phyloP scores from a whole-genome alignment of 306 rosid species.

The Pterocarpus santalinus region DNA sequence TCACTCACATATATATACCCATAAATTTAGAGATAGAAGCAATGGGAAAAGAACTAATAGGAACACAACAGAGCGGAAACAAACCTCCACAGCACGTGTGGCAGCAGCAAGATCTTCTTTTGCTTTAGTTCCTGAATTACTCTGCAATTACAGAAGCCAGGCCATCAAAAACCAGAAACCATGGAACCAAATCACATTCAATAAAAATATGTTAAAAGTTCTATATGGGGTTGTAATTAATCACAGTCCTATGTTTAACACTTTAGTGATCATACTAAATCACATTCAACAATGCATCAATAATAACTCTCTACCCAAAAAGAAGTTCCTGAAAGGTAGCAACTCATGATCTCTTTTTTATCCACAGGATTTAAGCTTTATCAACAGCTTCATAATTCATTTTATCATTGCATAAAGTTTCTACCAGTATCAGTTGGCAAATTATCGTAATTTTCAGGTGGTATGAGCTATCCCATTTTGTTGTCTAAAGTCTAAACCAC shows the following conservation, averaged over 20 bases:
- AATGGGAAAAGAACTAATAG: background rate
- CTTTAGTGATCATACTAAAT: background rate
- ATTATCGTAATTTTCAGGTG: background rate
- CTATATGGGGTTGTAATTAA: background rate
- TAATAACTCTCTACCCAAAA: background rate
- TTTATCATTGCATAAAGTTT: background rate
- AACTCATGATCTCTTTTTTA: background rate
- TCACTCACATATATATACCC: background rate
- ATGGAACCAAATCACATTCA: background rate
- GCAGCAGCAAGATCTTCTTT: conserved; percentile 99
- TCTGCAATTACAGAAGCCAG: conserved; percentile 67
- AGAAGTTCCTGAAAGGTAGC: background rate
- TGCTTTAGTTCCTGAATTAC: conserved; percentile 97
- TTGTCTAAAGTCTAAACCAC: background rate
- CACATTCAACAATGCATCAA: background rate
- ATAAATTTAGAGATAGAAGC: background rate
- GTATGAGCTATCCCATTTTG: background rate
- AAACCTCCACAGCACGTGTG: conserved; percentile 86
- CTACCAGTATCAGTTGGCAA: background rate
- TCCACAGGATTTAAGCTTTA: background rate
- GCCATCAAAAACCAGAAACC: conserved; percentile 32
- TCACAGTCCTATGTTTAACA: background rate
- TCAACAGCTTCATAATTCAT: background rate
- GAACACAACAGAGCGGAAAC: background rate
- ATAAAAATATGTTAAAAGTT: background rate